phyloP scores from a whole-genome alignment of 345 rosid genomes.

The Cochlearia excelsa region DNA sequence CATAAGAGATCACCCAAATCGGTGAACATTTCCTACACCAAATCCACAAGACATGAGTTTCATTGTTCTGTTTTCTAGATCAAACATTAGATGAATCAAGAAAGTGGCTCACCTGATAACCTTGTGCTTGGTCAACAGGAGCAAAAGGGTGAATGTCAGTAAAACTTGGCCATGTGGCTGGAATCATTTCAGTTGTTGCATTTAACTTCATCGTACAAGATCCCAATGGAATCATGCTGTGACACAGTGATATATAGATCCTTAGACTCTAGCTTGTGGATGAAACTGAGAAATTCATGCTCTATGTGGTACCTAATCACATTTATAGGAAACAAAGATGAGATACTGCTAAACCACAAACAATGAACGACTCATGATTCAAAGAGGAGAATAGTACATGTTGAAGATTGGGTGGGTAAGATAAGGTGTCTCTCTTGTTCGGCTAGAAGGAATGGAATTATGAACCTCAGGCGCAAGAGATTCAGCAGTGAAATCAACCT shows the following conservation, averaged over 20 bases:
- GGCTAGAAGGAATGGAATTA: constrained; percentile 61
- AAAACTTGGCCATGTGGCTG: constrained; percentile 89
- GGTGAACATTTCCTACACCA: constrained; percentile 80
- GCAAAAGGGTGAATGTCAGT: constrained; percentile 92
- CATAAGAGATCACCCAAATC: constrained; percentile 82
- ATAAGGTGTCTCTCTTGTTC: constrained; percentile 70
- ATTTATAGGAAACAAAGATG: constrained; percentile 20
- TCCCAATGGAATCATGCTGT: constrained; percentile 98
- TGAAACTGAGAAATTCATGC: constrained; percentile 89
- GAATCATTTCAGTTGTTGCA: constrained; percentile 98
- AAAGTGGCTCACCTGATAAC: constrained; percentile 67
- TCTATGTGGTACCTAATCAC: constrained; percentile 76
- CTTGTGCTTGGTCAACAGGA: constrained; percentile 74
- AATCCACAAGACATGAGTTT: constrained; percentile 24
- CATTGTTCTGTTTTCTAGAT: constrained; percentile 16
- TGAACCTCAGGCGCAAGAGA: constrained; percentile 86
- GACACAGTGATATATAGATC: constrained; percentile 98
- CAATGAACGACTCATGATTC: constrained; percentile 22
- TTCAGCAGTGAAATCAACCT: constrained; percentile 85
- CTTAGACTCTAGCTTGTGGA: constrained; percentile 70
- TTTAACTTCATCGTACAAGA: constrained; percentile 98
- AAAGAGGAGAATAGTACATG: constrained; percentile 46
- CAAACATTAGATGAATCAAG: constrained; percentile 4
- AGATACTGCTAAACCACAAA: constrained; percentile 28
- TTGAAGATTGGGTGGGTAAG: constrained; percentile 82